A percentile compares a stretch with the other conserved stretches of the same genome.
These are phyloP conservation scores for Mucor racemosus DNA, from an alignment of 371 early-diverging fungal species.

Conservation along the genomic window DNA sequence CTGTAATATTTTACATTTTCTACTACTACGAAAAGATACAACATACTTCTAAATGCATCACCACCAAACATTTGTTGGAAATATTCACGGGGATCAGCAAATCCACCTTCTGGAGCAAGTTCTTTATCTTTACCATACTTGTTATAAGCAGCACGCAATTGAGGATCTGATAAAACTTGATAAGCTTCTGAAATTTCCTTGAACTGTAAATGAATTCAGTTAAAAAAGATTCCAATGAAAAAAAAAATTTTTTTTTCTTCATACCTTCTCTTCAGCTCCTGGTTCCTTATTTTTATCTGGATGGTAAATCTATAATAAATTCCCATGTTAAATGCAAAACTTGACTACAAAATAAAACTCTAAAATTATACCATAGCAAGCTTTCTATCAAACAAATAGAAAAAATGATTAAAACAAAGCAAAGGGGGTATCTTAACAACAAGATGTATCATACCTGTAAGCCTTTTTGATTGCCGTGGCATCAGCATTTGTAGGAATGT, in stretches of 20 bases:
- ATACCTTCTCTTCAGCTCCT: slow-evolving; percentile 88
- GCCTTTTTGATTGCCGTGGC: slow-evolving; percentile 91
- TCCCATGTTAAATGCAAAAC: not conserved
- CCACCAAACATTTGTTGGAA: slow-evolving; percentile 96
- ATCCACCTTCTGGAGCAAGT: slow-evolving; percentile 73
- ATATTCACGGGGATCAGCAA: slow-evolving; percentile 90
- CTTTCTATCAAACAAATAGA: slow-evolving; percentile 31
- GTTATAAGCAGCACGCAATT: slow-evolving; percentile 87
- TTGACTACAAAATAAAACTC: not conserved
- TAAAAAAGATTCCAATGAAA: not conserved
- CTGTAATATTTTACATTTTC: not conserved
- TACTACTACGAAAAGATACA: not conserved
- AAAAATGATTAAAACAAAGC: not conserved
- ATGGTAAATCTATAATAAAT: slow-evolving; percentile 76
- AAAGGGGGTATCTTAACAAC: slow-evolving; percentile 7
- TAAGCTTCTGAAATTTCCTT: slow-evolving; percentile 96
- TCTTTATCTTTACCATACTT: slow-evolving; percentile 80
- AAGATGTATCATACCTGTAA: slow-evolving; percentile 66
- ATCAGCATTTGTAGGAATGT: slow-evolving; percentile 80
- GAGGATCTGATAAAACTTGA: slow-evolving; percentile 91
- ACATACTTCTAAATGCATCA: slow-evolving; percentile 76
- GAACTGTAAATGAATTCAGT: slow-evolving; percentile 58
- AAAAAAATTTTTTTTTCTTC: not conserved
- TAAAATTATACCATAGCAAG: slow-evolving; percentile 44
- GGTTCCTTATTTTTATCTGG: slow-evolving; percentile 94